phyloP scores from a whole-genome alignment of 192 early-diverging fungal species.

The Entophlyctis luteolus region DNA sequence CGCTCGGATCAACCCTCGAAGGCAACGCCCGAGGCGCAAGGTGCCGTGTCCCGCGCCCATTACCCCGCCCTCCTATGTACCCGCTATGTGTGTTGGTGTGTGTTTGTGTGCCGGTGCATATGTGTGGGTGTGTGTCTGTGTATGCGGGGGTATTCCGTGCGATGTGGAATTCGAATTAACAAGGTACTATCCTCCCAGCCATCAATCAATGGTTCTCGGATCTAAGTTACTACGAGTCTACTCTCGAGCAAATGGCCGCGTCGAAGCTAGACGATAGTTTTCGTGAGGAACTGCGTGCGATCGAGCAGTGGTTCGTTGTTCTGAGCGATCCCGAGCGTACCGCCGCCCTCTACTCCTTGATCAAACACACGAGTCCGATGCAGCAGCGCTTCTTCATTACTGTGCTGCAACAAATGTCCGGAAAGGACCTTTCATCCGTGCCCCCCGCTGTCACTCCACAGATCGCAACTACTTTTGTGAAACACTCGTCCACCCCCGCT shows the following conservation, averaged over 20 bases:
- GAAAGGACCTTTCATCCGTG: slow-evolving; percentile 55
- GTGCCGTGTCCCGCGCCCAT: too few relatives aligned
- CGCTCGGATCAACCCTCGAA: not conserved
- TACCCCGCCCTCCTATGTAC: too few relatives aligned
- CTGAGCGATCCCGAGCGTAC: slow-evolving; percentile 87
- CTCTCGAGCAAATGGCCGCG: slow-evolving; percentile 83
- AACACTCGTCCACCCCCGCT: not conserved
- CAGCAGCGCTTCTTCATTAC: slow-evolving; percentile 94
- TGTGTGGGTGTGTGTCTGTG: too few relatives aligned
- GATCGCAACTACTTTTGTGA: not conserved
- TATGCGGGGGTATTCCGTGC: too few relatives aligned
- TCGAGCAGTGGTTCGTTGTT: slow-evolving; percentile 93
- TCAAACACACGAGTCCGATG: slow-evolving; percentile 85
- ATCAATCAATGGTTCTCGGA: slow-evolving; percentile 92
- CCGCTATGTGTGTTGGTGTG: too few relatives aligned
- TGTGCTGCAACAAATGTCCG: slow-evolving; percentile 88
- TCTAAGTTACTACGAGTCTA: slow-evolving; percentile 84
- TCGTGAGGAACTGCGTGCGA: slow-evolving; percentile 86
- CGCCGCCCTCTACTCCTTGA: slow-evolving; percentile 83
- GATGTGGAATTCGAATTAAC: too few relatives aligned
- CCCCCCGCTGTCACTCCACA: not conserved
- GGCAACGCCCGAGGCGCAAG: not conserved
- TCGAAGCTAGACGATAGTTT: slow-evolving; percentile 42
- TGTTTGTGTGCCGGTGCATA: too few relatives aligned
- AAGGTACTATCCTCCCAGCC: slow-evolving; percentile 37